Evolutionary conservation across 805 yeast genomes (phyloP).

Genomic region (Kuraishia hungarica): DNA sequence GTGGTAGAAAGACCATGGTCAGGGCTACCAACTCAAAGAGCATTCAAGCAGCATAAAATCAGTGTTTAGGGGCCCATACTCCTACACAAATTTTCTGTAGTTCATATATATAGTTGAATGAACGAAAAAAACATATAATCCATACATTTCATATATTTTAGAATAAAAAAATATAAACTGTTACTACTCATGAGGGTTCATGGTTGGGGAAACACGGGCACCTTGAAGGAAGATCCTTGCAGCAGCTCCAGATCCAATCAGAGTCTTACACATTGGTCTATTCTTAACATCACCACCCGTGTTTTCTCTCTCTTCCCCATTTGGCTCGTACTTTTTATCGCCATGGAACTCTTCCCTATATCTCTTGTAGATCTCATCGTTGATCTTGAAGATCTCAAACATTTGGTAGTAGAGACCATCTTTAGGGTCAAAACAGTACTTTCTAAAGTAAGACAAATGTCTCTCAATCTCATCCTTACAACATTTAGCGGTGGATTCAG

Average conservation of each 20-base stretch:
- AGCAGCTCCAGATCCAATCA: conserved; percentile 60
- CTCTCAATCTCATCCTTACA: conserved; percentile 36
- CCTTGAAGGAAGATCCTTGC: conserved; percentile 65
- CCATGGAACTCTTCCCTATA: conserved; percentile 50
- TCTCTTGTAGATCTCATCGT: conserved; percentile 37
- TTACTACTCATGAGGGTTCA: conserved; percentile 14
- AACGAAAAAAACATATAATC: too few species aligned
- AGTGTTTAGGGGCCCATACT: conserved; percentile 31
- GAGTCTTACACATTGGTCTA: conserved; percentile 26
- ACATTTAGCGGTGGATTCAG: conserved; percentile 21
- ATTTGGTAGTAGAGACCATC: conserved; percentile 54
- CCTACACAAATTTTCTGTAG: too few species aligned
- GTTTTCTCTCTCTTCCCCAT: conserved; percentile 41
- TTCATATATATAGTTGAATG: too few species aligned
- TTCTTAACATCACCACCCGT: conserved; percentile 27
- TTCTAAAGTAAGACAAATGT: conserved; percentile 48
- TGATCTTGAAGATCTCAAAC: conserved; percentile 49
- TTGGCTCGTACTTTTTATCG: conserved; percentile 38
- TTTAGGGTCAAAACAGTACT: conserved; percentile 44
- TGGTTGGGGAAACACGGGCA: conserved; percentile 42
- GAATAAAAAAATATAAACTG: not conserved
- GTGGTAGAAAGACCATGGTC: conserved; percentile 71
- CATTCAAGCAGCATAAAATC: conserved; percentile 55
- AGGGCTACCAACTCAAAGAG: conserved; percentile 48
- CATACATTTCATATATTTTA: not conserved